Percentiles rank a stretch among this genome's conserved stretches.
These are phyloP conservation scores for Kluyveromyces dobzhanskii DNA, from an alignment of 805 yeast genomes.

Conservation along the genomic window DNA sequence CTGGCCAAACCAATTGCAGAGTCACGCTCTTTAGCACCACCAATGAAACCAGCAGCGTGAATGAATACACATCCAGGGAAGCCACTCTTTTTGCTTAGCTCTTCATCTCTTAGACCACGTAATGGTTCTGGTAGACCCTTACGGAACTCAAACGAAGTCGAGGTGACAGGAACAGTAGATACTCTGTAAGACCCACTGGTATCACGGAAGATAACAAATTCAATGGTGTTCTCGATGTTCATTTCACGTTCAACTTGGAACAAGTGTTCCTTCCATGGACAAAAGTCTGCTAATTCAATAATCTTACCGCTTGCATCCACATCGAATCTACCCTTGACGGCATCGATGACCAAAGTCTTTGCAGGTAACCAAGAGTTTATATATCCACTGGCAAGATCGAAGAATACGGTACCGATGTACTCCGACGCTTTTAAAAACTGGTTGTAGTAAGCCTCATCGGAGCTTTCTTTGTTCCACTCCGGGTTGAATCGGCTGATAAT, in stretches of 20 bases:
- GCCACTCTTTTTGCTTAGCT: conserved; percentile 63
- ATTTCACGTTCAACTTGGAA: conserved; percentile 60
- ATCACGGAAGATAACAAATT: conserved; percentile 77
- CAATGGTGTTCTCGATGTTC: conserved; percentile 44
- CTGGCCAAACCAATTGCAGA: conserved; percentile 71
- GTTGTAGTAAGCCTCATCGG: conserved; percentile 57
- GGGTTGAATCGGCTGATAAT: conserved; percentile 79
- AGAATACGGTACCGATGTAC: conserved; percentile 78
- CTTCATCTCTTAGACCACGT: conserved; percentile 94
- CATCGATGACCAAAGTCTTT: conserved; percentile 61
- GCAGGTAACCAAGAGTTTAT: conserved; percentile 94
- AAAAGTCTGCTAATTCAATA: conserved; percentile 62
- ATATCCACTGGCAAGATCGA: conserved; percentile 53
- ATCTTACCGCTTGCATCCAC: conserved; percentile 66
- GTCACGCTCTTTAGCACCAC: conserved; percentile 79
- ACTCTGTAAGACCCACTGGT: conserved; percentile 72
- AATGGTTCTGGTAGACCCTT: conserved; percentile 81
- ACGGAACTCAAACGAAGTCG: conserved; percentile 76
- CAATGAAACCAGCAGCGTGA: conserved; percentile 96
- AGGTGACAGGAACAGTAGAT: conserved; percentile 80
- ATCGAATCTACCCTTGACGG: conserved; percentile 49
- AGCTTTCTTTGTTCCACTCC: conserved; percentile 63
- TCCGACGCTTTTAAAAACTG: conserved; percentile 63
- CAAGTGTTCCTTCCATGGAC: conserved; percentile 95
- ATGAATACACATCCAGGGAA: conserved; percentile 82